These are phyloP conservation scores for Penicillium ucsense DNA, from an alignment of 495 filamentous ascomycete genomes.

Conservation along the genomic window DNA sequence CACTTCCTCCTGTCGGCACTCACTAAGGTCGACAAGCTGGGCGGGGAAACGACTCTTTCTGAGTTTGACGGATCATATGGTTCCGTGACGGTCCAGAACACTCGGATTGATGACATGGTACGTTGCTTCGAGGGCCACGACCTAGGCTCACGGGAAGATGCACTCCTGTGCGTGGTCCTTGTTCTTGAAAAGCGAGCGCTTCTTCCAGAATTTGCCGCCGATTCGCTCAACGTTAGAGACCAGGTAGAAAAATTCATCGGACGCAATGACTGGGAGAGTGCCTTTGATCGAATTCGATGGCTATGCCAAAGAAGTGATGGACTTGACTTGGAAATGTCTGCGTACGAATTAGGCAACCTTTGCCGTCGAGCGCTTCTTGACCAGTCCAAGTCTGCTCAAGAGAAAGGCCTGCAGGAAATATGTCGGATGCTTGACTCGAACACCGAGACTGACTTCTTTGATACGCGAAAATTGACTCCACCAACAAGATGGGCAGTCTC, in stretches of 20 bases:
- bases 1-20: slow-evolving; percentile 18
- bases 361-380: slow-evolving; percentile 19
- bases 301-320: slow-evolving; percentile 19
- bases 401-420: slow-evolving; percentile 5
- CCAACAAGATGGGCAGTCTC: slow-evolving; percentile 9
- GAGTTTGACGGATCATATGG: too few relatives aligned
- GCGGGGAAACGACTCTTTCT: slow-evolving; percentile 9
- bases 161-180: slow-evolving; percentile 26
- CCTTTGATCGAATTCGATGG: slow-evolving; percentile 18
- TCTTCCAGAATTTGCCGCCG: slow-evolving; percentile 19
- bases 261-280: slow-evolving; percentile 13
- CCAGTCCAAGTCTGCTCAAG: slow-evolving; percentile 1
- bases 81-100: slow-evolving; percentile 4
- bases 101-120: slow-evolving; percentile 16
- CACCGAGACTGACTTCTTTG: slow-evolving; percentile 4
- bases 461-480: neutral
- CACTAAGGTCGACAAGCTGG: slow-evolving; percentile 4
- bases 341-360: slow-evolving; percentile 21
- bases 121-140: slow-evolving; percentile 12
- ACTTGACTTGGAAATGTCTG: slow-evolving; percentile 16
- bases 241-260: slow-evolving; percentile 6
- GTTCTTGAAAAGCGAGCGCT: slow-evolving; percentile 10
- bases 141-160: slow-evolving; percentile 28
- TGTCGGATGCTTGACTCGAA: slow-evolving; percentile 7
- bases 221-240: slow-evolving; percentile 8